Conservation (phyloP, 2,329 filamentous ascomycete genomes). For the Cercospora berteroae region DNA sequence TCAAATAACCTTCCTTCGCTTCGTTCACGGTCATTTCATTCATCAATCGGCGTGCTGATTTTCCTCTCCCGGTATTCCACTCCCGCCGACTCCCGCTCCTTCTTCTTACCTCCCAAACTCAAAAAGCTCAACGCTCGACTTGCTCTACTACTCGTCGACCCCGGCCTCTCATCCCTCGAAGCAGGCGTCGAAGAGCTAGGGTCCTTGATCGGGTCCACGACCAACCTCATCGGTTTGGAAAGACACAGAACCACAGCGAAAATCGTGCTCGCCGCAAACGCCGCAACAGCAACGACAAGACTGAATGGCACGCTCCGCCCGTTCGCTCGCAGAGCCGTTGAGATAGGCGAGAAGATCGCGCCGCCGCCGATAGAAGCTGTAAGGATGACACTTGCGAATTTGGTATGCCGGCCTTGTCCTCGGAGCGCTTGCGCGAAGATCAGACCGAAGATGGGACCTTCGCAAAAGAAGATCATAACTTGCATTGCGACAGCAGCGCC, state of each 20-base stretch:
- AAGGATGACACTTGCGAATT: conserved; percentile 54
- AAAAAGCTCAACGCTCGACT: conserved; percentile 36
- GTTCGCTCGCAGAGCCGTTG: conserved; percentile 45
- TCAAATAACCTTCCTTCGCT: background rate
- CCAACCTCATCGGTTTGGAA: conserved; percentile 47
- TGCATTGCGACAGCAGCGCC: conserved; percentile 48
- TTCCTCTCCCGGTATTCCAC: conserved; percentile 31
- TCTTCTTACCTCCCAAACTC: conserved; percentile 30
- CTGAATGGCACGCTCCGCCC: conserved; percentile 49
- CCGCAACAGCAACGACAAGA: conserved; percentile 54
- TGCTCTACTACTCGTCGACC: conserved; percentile 33
- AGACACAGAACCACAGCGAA: conserved; percentile 57
- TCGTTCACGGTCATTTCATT: background rate
- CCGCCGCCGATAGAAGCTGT: conserved; percentile 56
- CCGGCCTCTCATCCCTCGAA: conserved; percentile 17
- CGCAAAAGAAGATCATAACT: conserved; percentile 58
- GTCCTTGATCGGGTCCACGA: conserved; percentile 44
- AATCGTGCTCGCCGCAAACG: conserved; percentile 51
- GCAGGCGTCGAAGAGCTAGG: conserved; percentile 11
- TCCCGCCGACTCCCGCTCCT: conserved; percentile 18
- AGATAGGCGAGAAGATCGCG: conserved; percentile 55
- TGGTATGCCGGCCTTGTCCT: conserved; percentile 58
- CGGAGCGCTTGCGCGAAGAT: conserved; percentile 59
- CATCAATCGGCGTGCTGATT: conserved; percentile 7
- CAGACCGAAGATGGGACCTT: conserved; percentile 59